phyloP scores from a whole-genome alignment of 1,139 yeast species.

The Spathaspora sp. region DNA sequence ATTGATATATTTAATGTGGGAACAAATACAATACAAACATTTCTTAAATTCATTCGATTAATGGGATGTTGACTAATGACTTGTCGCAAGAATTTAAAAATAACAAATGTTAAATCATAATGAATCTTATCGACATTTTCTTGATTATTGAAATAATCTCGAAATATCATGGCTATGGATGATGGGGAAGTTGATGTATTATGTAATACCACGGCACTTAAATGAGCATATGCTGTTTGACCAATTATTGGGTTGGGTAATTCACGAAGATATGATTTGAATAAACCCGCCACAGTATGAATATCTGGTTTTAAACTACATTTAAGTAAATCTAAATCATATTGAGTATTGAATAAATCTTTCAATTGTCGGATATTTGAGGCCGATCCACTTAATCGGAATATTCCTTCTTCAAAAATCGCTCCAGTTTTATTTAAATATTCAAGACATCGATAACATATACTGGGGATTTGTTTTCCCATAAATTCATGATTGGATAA shows the following conservation, averaged over 20 bases:
- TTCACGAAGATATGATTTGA: conserved; percentile 73
- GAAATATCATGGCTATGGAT: conserved; percentile 28
- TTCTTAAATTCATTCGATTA: conserved; percentile 82
- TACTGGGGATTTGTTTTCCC: conserved; percentile 64
- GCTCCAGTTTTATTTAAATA: conserved; percentile 69
- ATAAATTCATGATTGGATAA: conserved; percentile 48
- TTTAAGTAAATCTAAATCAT: conserved; percentile 66
- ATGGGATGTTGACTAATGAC: conserved; percentile 61
- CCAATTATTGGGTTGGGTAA: conserved; percentile 69
- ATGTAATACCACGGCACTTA: conserved; percentile 16
- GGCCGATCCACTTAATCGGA: conserved; percentile 88
- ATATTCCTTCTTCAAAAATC: conserved; percentile 83
- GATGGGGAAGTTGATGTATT: conserved; percentile 17
- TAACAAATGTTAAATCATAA: conserved; percentile 58
- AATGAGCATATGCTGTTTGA: conserved; percentile 38
- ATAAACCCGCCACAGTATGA: conserved; percentile 76
- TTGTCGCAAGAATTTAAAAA: conserved; percentile 65
- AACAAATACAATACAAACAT: conserved; percentile 81
- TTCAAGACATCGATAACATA: conserved; percentile 74
- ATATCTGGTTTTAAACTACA: conserved; percentile 52
- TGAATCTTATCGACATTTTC: conserved; percentile 41
- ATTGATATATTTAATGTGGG: conserved; percentile 78
- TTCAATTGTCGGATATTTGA: conserved; percentile 72
- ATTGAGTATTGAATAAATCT: conserved; percentile 60
- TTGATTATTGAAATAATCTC: conserved; percentile 29